A percentile compares a stretch with the other conserved stretches of the same genome.
Evolutionary conservation across 1,284 basidiomycete genomes (phyloP).

Genomic region (Malassezia dermatis): DNA sequence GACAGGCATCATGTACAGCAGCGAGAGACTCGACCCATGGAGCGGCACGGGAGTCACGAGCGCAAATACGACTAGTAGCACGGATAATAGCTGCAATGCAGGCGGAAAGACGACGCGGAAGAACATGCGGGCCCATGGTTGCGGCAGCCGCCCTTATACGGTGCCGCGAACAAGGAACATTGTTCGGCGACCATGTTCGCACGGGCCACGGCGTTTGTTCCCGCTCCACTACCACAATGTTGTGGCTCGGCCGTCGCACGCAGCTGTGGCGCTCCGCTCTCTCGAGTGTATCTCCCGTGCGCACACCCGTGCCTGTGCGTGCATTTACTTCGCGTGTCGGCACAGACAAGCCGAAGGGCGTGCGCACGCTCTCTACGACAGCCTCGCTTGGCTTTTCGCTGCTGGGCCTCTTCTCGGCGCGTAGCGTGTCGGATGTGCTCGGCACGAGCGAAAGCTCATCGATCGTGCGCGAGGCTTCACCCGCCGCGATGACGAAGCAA

Average conservation of each 20-base stretch:
- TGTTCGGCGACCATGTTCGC: not conserved
- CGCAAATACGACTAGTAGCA: conserved; percentile 10
- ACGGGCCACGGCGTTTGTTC: conserved; percentile 6
- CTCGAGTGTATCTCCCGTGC: not conserved
- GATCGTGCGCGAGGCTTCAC: conserved; percentile 16
- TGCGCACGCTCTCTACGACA: not conserved
- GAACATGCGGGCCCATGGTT: conserved; percentile 4
- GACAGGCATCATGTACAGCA: conserved; percentile 11
- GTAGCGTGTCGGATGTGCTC: not conserved
- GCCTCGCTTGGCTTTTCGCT: conserved; percentile 6
- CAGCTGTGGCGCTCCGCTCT: not conserved
- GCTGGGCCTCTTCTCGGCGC: conserved; percentile 9
- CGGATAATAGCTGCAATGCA: not conserved
- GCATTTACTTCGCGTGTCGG: not conserved
- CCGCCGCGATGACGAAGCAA: conserved; percentile 14
- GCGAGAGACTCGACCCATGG: conserved; percentile 12
- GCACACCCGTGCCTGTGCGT: not conserved
- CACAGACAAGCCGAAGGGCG: not conserved
- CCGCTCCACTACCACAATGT: conserved; percentile 9
- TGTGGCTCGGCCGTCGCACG: not conserved
- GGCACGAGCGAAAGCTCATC: conserved; percentile 10
- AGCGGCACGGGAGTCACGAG: conserved; percentile 15
- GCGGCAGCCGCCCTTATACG: not conserved
- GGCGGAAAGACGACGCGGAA: conserved; percentile 3
- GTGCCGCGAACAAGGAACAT: not conserved